phyloP scores from a whole-genome alignment of 83 land plant species.

The Picea engelmannii region DNA sequence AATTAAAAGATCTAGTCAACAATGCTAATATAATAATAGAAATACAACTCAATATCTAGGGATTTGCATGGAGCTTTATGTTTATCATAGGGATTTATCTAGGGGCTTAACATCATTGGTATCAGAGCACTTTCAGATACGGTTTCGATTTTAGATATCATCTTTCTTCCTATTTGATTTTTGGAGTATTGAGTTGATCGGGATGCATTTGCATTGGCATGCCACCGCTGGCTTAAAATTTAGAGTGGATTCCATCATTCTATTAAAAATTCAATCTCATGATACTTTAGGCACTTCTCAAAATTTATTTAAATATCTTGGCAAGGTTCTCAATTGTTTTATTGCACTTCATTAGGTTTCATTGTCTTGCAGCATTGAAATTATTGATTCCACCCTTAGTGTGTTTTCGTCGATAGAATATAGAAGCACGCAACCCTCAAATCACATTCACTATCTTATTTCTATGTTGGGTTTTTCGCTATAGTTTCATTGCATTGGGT shows the following conservation, averaged over 20 bases:
- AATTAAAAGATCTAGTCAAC: no score
- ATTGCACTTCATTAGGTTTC: slow-evolving; percentile 32
- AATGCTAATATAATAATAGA: no score
- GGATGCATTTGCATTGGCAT: slow-evolving; percentile 41
- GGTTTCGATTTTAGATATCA: no score
- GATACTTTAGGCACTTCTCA: neutral
- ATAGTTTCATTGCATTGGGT: no score
- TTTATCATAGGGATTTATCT: no score
- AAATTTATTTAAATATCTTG: slow-evolving; percentile 23
- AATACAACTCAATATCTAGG: no score
- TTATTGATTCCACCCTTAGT: slow-evolving; percentile 43
- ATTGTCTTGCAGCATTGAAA: slow-evolving; percentile 40
- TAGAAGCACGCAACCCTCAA: no score
- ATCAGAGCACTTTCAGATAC: no score
- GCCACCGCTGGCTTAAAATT: slow-evolving; percentile 36
- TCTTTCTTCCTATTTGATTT: neutral
- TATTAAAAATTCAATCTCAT: slow-evolving; percentile 1
- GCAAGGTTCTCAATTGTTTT: slow-evolving; percentile 41
- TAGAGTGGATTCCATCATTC: slow-evolving; percentile 15
- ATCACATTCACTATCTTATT: no score
- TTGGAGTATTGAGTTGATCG: slow-evolving; percentile 21
- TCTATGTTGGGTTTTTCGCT: no score
- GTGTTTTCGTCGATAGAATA: slow-evolving; percentile 15
- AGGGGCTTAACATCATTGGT: no score
- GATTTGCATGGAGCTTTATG: no score